These are phyloP conservation scores for Backusella tarrabulga DNA, from an alignment of 192 early-diverging fungal genomes.

Conservation along the genomic window DNA sequence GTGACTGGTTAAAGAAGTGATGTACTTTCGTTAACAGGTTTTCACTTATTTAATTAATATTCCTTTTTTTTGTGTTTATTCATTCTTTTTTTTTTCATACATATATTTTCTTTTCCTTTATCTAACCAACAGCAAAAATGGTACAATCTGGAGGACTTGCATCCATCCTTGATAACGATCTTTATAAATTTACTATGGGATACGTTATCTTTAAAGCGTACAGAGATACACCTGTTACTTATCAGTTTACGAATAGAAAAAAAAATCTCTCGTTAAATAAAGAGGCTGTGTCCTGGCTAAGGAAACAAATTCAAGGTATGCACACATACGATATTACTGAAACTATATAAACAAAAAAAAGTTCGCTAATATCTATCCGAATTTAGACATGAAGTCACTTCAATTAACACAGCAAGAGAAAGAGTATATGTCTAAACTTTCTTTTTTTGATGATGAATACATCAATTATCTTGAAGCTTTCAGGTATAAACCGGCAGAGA, in stretches of 20 bases:
- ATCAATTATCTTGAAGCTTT: slow-evolving; percentile 56
- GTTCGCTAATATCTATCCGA: not conserved
- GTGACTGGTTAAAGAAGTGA: not conserved
- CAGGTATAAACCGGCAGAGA: slow-evolving; percentile 47
- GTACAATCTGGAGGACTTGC: not conserved
- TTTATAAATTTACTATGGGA: slow-evolving; percentile 85
- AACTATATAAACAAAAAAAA: not conserved
- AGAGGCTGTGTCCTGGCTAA: slow-evolving; percentile 42
- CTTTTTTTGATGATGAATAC: slow-evolving; percentile 59
- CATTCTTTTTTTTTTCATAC: not conserved
- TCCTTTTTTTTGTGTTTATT: not conserved
- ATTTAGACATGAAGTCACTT: slow-evolving; percentile 45
- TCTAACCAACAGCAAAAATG: not conserved
- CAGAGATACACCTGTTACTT: slow-evolving; percentile 53
- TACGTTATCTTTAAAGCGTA: slow-evolving; percentile 71
- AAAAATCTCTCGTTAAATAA: slow-evolving; percentile 37
- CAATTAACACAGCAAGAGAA: slow-evolving; percentile 38
- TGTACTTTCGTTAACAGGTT: not conserved
- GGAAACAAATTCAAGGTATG: slow-evolving; percentile 26
- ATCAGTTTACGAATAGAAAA: slow-evolving; percentile 68
- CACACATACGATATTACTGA: not conserved
- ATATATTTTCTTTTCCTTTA: not conserved
- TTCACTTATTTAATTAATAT: not conserved
- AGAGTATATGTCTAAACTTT: slow-evolving; percentile 40
- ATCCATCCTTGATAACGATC: slow-evolving; percentile 78